Base-by-base conservation (phyloP, 2,329 filamentous ascomycete species). In the Claviceps purpurea region DNA sequence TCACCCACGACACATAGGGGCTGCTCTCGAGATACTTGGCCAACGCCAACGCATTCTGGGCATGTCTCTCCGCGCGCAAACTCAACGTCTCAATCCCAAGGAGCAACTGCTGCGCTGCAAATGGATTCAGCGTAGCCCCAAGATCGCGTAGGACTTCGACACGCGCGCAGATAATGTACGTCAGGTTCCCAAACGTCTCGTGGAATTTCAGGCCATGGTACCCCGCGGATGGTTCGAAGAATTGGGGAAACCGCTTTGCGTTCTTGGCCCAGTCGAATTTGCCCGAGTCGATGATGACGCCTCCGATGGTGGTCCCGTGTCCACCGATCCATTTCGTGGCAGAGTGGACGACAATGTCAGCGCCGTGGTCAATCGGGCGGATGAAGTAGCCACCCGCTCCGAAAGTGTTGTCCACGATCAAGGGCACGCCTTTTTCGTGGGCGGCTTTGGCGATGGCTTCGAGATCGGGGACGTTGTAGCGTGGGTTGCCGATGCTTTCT, bases 301-400 rank as follows among this genome's bases (percentile, higher is more conserved):
- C 90, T 53, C 78, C 90, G 58, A 96, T 87, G 26, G 90, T 95
- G 42, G 90, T 95, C 55, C 90, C 91, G 68, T 97, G 91, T 43
- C 90, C 90, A 53, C 90, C 90, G 56, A 97, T 96, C 90, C 90
- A 96, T 70, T 96, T 96, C 54, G 90, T 95, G 11, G 89, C 89
- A 41, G 87, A 93, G 76, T 96, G 89, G 24, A 95, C 87, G 50
- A 96, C 85, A 55, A 96, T 95, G 65, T 96, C 90, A 57, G 87
- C 90, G 52, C 90, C 90, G 68, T 95, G 86, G 24, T 90, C 84
- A 61, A 96, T 91, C 42, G 90, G 90, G 6, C 85, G 82, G 59
- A 84, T 74, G 67, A 88, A 94, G 76, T 87, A 96, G 49, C 91
- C 90, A 54, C 90, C 90, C 13, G 90, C 90, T 47, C 90, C 91